These are phyloP conservation scores for Sodiomyces alkalinus DNA, from an alignment of 2,329 filamentous ascomycete genomes.

Conservation along the genomic window DNA sequence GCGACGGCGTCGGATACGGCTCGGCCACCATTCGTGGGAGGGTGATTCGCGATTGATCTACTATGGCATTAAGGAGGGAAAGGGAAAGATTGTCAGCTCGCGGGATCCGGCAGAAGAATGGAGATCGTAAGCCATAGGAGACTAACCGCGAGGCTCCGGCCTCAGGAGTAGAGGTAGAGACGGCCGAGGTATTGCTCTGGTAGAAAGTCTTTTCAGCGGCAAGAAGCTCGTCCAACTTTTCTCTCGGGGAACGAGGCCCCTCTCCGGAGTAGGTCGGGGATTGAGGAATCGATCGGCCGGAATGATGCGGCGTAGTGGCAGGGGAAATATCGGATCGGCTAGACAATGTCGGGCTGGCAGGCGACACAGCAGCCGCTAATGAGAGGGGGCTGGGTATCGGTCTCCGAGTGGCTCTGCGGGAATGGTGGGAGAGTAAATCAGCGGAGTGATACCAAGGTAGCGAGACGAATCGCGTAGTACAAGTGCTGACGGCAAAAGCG, in stretches of 20 bases:
- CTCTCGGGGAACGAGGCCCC: constrained; percentile 9
- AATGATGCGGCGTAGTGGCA: constrained; percentile 11
- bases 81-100: too few species aligned
- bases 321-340: constrained; percentile 17
- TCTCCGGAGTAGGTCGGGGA: constrained; percentile 16
- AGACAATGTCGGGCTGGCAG: constrained; percentile 21
- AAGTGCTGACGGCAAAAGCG: constrained; percentile 9
- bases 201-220: constrained; percentile 18
- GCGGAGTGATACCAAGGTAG: background rate
- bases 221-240: constrained; percentile 4
- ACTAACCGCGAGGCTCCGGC: constrained; percentile 17
- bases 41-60: too few species aligned
- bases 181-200: constrained; percentile 21
- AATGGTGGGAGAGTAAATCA: background rate
- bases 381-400: constrained; percentile 34
- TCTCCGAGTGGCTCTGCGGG: constrained; percentile 30
- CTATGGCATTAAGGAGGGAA: too few species aligned
- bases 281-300: constrained; percentile 15
- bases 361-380: constrained; percentile 25
- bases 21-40: constrained; percentile 33
- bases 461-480: constrained; percentile 4
- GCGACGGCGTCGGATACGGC: constrained; percentile 26
- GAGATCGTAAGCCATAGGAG: too few species aligned
- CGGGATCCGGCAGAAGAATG: too few species aligned
- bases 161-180: constrained; percentile 16